phyloP scores from a whole-genome alignment of 176 grass and related monocot species.

The Areca catechu region DNA sequence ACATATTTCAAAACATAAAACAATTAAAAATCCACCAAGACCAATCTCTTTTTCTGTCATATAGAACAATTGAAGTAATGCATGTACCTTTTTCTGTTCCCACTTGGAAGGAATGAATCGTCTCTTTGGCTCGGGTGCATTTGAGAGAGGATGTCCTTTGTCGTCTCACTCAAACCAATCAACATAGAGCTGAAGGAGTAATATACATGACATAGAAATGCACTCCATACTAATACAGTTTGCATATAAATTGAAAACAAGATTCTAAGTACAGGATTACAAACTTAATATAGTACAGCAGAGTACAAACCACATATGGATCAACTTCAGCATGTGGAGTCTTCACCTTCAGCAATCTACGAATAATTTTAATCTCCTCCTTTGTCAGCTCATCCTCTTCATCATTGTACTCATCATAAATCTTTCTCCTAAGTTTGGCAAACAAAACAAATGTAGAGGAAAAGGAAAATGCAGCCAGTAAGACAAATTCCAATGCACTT shows the following conservation, averaged over 20 bases:
- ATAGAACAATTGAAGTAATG: background rate
- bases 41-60: background rate
- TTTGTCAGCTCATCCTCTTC: constrained; percentile 89
- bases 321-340: constrained; percentile 77
- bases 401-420: constrained; percentile 78
- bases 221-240: too few relatives aligned
- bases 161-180: constrained; percentile 97
- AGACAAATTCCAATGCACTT: too few relatives aligned
- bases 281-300: too few relatives aligned
- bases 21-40: constrained; percentile 9
- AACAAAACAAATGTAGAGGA: constrained; percentile 13
- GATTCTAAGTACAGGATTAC: too few relatives aligned
- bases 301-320: constrained; percentile 74
- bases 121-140: constrained; percentile 92
- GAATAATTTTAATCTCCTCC: constrained; percentile 75
- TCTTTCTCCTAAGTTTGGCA: constrained; percentile 48
- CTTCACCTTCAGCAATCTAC: constrained; percentile 71
- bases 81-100: constrained; percentile 81
- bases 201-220: too few relatives aligned
- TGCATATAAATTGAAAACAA: too few relatives aligned
- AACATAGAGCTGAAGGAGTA: constrained; percentile 57
- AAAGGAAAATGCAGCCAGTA: background rate
- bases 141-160: constrained; percentile 95
- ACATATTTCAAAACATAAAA: constrained; percentile 21
- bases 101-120: constrained; percentile 95